These are phyloP conservation scores for Fusarium sp. DNA, from an alignment of 2,329 filamentous ascomycete genomes.

Conservation along the genomic window DNA sequence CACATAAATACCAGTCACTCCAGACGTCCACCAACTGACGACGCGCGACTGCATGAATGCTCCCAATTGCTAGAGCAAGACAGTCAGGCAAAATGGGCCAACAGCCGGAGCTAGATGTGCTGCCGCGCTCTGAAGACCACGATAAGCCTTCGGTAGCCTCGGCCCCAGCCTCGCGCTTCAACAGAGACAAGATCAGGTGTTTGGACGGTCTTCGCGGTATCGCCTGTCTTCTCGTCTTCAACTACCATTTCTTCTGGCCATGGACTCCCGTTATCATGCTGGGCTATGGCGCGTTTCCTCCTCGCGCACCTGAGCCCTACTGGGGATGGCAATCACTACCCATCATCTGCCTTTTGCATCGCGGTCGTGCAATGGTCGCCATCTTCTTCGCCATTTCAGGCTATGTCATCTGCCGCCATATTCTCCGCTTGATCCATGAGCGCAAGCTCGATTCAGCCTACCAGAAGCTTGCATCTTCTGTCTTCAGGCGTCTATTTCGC, in stretches of 20 bases:
- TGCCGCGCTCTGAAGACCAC: constrained; percentile 30
- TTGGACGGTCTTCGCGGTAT: constrained; percentile 57
- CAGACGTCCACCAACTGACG: not conserved
- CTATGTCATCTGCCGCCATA: constrained; percentile 55
- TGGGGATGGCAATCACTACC: constrained; percentile 49
- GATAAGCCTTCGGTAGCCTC: constrained; percentile 24
- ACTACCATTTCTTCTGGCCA: constrained; percentile 56
- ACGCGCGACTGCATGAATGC: constrained; percentile 26
- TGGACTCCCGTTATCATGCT: constrained; percentile 55
- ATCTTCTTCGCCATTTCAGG: constrained; percentile 58
- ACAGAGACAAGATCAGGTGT: constrained; percentile 52
- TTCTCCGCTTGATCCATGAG: constrained; percentile 52
- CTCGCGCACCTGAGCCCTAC: constrained; percentile 51
- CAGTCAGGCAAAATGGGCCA: constrained; percentile 35
- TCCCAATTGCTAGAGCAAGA: constrained; percentile 31
- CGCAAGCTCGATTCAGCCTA: constrained; percentile 51
- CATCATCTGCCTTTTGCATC: constrained; percentile 55
- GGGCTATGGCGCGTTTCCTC: constrained; percentile 53
- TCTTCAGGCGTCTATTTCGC: constrained; percentile 54
- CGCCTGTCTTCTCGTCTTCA: constrained; percentile 57
- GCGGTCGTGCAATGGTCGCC: constrained; percentile 56
- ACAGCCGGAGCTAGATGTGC: constrained; percentile 33
- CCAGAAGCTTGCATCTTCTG: constrained; percentile 52
- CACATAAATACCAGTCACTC: not conserved
- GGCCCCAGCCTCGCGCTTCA: constrained; percentile 16